Percentiles rank a stretch among this genome's conserved stretches.
Evolutionary conservation across 2,329 filamentous ascomycete genomes (phyloP).

Genomic region (Calonectria hongkongensis): DNA sequence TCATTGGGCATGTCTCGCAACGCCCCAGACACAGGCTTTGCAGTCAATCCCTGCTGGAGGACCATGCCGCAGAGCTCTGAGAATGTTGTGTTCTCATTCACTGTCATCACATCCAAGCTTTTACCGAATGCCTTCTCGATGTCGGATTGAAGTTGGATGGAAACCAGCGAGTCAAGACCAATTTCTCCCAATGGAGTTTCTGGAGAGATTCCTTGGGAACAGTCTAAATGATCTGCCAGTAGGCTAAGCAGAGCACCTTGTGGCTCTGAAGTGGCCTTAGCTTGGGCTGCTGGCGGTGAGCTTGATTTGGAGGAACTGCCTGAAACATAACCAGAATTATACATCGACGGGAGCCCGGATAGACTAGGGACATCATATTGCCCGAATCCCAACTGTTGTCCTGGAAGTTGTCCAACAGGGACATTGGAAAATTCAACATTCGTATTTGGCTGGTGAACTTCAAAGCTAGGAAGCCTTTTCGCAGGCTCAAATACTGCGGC

Average conservation of each 20-base stretch:
- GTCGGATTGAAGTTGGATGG: conserved; percentile 8
- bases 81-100: conserved; percentile 1
- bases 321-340: not conserved
- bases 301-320: not conserved
- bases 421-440: not conserved
- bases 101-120: not conserved
- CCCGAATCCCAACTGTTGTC: not conserved
- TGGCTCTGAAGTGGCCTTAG: not conserved
- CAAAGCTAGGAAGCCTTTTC: not conserved
- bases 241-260: not conserved
- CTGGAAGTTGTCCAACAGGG: not conserved
- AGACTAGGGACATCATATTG: not conserved
- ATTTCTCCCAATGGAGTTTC: not conserved
- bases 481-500: not conserved
- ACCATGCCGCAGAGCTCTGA: not conserved
- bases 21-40: not conserved
- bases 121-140: conserved; percentile 13
- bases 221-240: conserved; percentile 2
- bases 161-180: not conserved
- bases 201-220: not conserved
- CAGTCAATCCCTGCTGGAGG: not conserved
- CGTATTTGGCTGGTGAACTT: not conserved
- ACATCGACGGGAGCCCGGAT: not conserved
- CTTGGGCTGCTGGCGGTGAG: not conserved
- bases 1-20: not conserved